Evolutionary conservation across 129 eudicot genomes (phyloP), one percentile per base, ranked within the genome.

Genomic region (Kitagawia praeruptora): DNA sequence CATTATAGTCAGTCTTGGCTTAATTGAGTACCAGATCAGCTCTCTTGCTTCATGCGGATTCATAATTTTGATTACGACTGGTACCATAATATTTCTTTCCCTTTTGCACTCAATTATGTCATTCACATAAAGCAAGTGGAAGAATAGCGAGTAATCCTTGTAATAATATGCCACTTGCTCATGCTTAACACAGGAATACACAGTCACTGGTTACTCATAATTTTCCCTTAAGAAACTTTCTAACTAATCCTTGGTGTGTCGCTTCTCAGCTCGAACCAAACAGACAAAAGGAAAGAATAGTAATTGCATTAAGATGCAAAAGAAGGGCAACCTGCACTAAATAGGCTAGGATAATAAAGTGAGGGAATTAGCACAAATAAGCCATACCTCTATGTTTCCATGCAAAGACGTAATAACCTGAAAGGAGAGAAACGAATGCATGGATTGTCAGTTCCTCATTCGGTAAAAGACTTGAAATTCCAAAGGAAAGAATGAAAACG

Each of bases 371-470:
- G 70, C 64, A 77, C 5, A 28, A 6, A 58, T 2, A n/a, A 61
- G 16, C 25, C 39, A 70, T 86, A 86, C 89, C 89, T 86, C 85
- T 75, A 86, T 83, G 31, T 67, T 75, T 78, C 81, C 76, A 77
- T 86, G 87, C 86, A 83, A 70, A 25, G 87, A 84, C 19, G 85
- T 81, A 79, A 87, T 81, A 41, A 87, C 87, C 90, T 87, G 87
- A 31, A 70, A 75, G 9, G 6, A 53, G 15, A 77, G 47, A 77
- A n/a, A 39, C 12, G 37, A 38, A 54, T 5, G 51, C 38, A 54
- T 37, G 23, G 51, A 38, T 53, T 18, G 19, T 77, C 42, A 67
- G 41, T 67, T 67, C 73, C 5, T 3, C 42, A 14, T 12, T 14
- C 69, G 69, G 15, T 15, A 13, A 31, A 67, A 67, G 15, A 67